Percentiles rank a stretch among this genome's conserved stretches.
phyloP scores from a whole-genome alignment of 2,329 filamentous ascomycete genomes.

The Curvularia sp. region DNA sequence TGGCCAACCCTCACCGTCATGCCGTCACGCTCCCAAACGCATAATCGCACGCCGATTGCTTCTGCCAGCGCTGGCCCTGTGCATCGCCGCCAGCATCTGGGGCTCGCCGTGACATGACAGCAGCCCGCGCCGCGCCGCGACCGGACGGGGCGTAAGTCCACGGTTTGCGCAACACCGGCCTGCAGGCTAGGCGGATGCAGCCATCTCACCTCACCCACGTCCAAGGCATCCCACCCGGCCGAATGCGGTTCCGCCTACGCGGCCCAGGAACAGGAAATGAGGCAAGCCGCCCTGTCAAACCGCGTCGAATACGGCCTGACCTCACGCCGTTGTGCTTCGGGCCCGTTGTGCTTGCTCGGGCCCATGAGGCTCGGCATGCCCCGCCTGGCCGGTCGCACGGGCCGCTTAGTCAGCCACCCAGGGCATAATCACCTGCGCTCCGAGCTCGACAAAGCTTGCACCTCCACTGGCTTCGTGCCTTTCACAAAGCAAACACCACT shows the following conservation, averaged over 20 bases:
- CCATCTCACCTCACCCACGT: constrained; percentile 10
- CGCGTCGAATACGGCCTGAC: neutral
- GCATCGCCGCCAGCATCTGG: neutral
- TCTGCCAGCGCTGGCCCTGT: neutral
- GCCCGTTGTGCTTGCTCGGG: neutral
- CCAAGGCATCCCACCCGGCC: constrained; percentile 6
- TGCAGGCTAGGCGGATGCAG: too few species aligned
- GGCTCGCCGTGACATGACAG: constrained; percentile 3
- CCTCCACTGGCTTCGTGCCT: constrained; percentile 24
- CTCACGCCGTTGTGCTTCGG: neutral
- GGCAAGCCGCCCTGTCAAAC: constrained; percentile 8
- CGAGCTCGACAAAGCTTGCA: constrained; percentile 21
- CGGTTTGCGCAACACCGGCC: too few species aligned
- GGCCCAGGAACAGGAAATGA: constrained; percentile 34
- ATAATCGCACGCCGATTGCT: constrained; percentile 4
- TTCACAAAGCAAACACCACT: constrained; percentile 8
- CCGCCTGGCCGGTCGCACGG: constrained; percentile 13
- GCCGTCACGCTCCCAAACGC: constrained; percentile 12
- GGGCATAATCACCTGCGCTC: constrained; percentile 9
- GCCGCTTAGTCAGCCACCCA: constrained; percentile 20
- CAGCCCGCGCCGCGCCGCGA: constrained; percentile 13
- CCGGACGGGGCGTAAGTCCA: constrained; percentile 6
- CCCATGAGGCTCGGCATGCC: neutral
- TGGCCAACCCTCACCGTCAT: constrained; percentile 12
- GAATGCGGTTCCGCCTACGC: constrained; percentile 12